Evolutionary conservation across 2,329 filamentous ascomycete species (phyloP), one percentile per base, ranked within the genome.

Genomic region (Phoma sp.): DNA sequence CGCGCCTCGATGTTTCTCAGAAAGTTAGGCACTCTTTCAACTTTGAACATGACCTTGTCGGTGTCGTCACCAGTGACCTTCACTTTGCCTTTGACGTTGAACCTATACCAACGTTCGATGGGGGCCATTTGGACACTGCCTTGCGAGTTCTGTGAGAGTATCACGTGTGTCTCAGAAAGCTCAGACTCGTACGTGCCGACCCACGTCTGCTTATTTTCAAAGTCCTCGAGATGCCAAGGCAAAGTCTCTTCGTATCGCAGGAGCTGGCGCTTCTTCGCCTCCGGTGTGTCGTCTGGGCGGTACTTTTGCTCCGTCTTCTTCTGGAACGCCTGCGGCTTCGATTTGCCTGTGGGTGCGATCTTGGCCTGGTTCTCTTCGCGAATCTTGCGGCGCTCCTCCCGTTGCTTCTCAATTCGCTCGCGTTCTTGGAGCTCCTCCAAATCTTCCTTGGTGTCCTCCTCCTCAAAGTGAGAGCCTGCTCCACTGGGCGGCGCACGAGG

Each of bases 211-310:
- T 93, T 96, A 60, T 92, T 91, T 68, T 99, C 93, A 36, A 93
- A 96, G 73, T 99, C 95, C 72, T 99, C 95, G 32, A 99, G 77
- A 72, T 97, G 93, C 95, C 95, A 99, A 5, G 95, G 95, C 44
- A 97, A 80, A 4, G 93, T 91, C 74, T 99, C 95, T 72, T 98
- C 95, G 63, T 98, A 99, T 59, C 93, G 84, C 37, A 87, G 78
- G 55, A 85, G 80, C 37, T 82, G 79, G 44, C 79, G 79, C 55
- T 89, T 77, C 86, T 86, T 79, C 82, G 96, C 82, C 83, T 95
- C 79, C 77, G 83, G 83, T 1, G 86, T 86, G 70, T 87, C 85
- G 52, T 96, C 90, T n/a, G 89, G 85, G 62, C 91, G 87, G 69
- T 90, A 92, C 22, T 96, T 89, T 66, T 92, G 90, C 60, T 91